Evolutionary conservation across 2,329 filamentous ascomycete genomes (phyloP).

Genomic region (Epichloe uncinata): DNA sequence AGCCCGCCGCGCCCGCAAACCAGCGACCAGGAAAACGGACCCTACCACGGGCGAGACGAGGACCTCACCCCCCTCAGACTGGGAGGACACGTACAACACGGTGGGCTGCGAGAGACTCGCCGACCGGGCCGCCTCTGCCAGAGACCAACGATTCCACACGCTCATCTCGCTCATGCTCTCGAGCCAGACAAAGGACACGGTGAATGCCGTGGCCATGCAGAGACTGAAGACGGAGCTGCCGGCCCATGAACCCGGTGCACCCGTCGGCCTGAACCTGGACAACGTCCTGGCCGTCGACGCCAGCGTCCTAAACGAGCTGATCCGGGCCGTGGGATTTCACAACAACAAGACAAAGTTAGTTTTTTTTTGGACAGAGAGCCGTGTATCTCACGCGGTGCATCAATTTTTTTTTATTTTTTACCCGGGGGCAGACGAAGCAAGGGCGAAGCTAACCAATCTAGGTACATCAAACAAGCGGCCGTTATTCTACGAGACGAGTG

Average conservation of each 20-base stretch:
- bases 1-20: constrained; percentile 26
- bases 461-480: constrained; percentile 60
- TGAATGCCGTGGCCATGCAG: constrained; percentile 72
- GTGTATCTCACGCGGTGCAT: background rate
- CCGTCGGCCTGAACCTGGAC: constrained; percentile 52
- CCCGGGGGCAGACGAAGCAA: background rate
- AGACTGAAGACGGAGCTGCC: constrained; percentile 63
- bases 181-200: constrained; percentile 86
- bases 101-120: no score
- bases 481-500: constrained; percentile 58
- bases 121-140: no score
- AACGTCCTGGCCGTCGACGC: constrained; percentile 64
- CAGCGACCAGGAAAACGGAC: constrained; percentile 31
- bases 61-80: constrained; percentile 56
- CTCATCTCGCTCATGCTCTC: constrained; percentile 82
- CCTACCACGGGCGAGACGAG: constrained; percentile 25
- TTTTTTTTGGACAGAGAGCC: no score
- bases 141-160: constrained; percentile 67
- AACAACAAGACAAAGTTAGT: constrained; percentile 70
- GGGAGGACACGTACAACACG: constrained; percentile 68
- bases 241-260: constrained; percentile 30
- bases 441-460: constrained; percentile 9
- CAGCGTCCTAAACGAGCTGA: constrained; percentile 54
- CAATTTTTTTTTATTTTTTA: no score
- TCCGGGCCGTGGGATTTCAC: constrained; percentile 80